Evolutionary conservation across 768 basidiomycete genomes (phyloP).

Genomic region (Amanita brunnescens): DNA sequence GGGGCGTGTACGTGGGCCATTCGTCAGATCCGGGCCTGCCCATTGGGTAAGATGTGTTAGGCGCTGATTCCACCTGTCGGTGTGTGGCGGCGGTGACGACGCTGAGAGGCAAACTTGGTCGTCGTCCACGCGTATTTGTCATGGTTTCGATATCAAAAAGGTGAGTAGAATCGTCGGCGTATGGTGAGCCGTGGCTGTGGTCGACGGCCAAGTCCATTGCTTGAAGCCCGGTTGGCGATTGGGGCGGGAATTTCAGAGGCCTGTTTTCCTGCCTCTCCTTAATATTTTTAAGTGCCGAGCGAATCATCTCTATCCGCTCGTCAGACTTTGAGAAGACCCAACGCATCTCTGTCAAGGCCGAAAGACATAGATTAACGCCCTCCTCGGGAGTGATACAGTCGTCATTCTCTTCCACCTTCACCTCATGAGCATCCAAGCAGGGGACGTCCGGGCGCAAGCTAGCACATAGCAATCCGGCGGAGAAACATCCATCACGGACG

Average conservation of each 20-base stretch:
- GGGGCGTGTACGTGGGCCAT: constrained; percentile 59
- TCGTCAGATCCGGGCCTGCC: constrained; percentile 40
- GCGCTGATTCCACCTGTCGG: constrained; percentile 41
- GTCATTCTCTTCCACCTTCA: constrained; percentile 25
- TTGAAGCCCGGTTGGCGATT: neutral
- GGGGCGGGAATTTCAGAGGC: neutral
- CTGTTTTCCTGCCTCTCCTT: neutral
- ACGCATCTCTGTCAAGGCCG: constrained; percentile 71
- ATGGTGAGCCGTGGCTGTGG: neutral
- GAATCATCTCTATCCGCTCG: constrained; percentile 59
- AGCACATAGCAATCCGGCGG: constrained; percentile 71
- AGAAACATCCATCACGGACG: constrained; percentile 86
- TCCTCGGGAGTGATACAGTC: constrained; percentile 30
- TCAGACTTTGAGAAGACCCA: constrained; percentile 76
- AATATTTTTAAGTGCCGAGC: constrained; percentile 35
- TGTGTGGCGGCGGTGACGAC: constrained; percentile 25
- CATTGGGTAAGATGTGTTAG: constrained; percentile 39
- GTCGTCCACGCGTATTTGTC: constrained; percentile 27
- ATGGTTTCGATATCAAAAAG: constrained; percentile 10
- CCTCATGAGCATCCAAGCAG: constrained; percentile 26
- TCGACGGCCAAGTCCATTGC: neutral
- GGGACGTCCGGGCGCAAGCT: constrained; percentile 42
- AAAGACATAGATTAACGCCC: constrained; percentile 48
- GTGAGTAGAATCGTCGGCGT: neutral
- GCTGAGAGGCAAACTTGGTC: constrained; percentile 38